Conservation (phyloP, 257 asterid genomes). For the Datura wrightii region DNA sequence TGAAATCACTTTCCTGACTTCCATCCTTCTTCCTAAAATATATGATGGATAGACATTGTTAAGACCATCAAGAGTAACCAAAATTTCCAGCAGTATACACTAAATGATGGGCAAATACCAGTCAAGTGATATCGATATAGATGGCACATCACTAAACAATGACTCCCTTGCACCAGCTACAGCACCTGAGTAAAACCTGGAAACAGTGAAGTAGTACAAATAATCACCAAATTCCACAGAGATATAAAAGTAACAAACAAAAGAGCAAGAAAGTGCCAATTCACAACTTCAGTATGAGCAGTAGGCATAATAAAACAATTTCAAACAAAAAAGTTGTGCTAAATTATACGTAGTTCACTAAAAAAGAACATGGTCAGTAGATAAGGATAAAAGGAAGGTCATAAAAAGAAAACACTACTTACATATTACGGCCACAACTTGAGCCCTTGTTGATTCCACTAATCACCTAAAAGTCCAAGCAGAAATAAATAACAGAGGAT, state of each 20-base stretch:
- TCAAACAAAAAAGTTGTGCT: not conserved
- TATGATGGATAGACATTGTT: constrained; percentile 32
- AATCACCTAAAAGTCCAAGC: constrained; percentile 59
- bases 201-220: constrained; percentile 31
- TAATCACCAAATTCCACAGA: not conserved
- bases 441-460: constrained; percentile 95
- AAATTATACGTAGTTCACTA: not conserved
- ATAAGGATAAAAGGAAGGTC: not conserved
- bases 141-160: constrained; percentile 80
- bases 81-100: constrained; percentile 13
- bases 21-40: constrained; percentile 76
- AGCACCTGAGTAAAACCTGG: constrained; percentile 87
- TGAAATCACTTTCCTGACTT: constrained; percentile 81
- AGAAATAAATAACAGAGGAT: constrained; percentile 16
- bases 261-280: not conserved
- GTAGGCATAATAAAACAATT: not conserved
- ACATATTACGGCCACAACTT: constrained; percentile 91
- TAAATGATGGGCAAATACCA: constrained; percentile 56
- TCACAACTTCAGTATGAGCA: constrained; percentile 17
- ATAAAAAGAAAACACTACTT: constrained; percentile 35
- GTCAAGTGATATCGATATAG: constrained; percentile 87
- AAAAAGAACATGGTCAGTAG: not conserved
- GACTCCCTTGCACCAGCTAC: constrained; percentile 99
- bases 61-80: constrained; percentile 22
- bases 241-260: not conserved